Conservation (phyloP, 1,284 basidiomycete species). For the Porodaedalea pini region DNA sequence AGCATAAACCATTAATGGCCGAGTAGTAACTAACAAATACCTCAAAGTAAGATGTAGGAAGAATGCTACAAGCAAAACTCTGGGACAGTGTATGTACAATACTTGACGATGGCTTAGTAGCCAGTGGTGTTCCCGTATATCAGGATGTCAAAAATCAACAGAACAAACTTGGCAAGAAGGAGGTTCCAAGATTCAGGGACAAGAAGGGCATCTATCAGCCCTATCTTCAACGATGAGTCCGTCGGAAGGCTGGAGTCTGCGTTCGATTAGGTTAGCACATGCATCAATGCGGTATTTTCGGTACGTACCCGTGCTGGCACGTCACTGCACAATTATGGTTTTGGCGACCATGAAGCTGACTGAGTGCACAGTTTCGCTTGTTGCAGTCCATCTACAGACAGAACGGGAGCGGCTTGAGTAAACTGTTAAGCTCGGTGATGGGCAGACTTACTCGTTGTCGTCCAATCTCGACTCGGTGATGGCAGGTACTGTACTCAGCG, state of each 20-base stretch:
- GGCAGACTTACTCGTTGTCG: constrained; percentile 36
- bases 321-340: constrained; percentile 36
- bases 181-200: neutral
- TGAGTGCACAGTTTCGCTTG: constrained; percentile 35
- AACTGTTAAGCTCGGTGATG: neutral
- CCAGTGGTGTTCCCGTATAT: neutral
- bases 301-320: constrained; percentile 38
- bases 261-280: constrained; percentile 5
- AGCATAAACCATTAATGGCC: neutral
- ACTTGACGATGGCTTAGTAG: neutral
- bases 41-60: neutral
- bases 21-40: neutral
- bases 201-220: neutral
- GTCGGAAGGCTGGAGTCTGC: constrained; percentile 10
- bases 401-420: neutral
- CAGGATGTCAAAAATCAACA: neutral
- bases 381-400: constrained; percentile 45
- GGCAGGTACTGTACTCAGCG: constrained; percentile 33
- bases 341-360: constrained; percentile 33
- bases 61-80: neutral
- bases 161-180: neutral
- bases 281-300: neutral
- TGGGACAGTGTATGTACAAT: neutral
- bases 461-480: constrained; percentile 33
- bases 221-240: constrained; percentile 17